phyloP scores from a whole-genome alignment of 805 yeast genomes.

The Nakazawaea sp. region DNA sequence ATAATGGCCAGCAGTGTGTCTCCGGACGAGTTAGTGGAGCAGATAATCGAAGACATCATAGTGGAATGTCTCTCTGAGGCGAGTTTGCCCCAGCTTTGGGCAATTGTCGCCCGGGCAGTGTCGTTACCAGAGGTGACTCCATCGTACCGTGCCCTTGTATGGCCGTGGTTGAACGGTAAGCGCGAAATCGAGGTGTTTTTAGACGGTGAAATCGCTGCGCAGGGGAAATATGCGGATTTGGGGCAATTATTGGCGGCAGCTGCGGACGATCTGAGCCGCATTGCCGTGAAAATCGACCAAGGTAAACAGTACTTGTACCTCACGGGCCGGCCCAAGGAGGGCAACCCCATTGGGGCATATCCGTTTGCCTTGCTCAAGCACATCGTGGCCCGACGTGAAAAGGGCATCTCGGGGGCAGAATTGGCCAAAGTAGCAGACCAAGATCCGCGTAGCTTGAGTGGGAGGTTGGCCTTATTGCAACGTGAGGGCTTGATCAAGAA shows the following conservation, averaged over 20 bases:
- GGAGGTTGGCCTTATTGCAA: slow-evolving; percentile 50
- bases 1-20: slow-evolving; percentile 11
- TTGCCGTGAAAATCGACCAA: slow-evolving; percentile 34
- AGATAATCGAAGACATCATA: slow-evolving; percentile 26
- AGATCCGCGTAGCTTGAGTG: slow-evolving; percentile 64
- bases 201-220: not conserved
- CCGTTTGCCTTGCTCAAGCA: slow-evolving; percentile 51
- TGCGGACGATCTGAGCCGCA: not conserved
- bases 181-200: slow-evolving; percentile 17
- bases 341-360: slow-evolving; percentile 44
- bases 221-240: not conserved
- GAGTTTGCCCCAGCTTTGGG: slow-evolving; percentile 26
- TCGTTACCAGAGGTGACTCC: slow-evolving; percentile 1
- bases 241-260: not conserved
- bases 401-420: slow-evolving; percentile 55
- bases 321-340: slow-evolving; percentile 48
- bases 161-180: slow-evolving; percentile 29
- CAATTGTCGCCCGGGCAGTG: slow-evolving; percentile 15
- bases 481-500: slow-evolving; percentile 42
- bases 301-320: slow-evolving; percentile 52
- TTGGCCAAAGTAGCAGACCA: slow-evolving; percentile 53
- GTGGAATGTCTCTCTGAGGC: slow-evolving; percentile 27
- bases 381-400: slow-evolving; percentile 48
- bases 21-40: slow-evolving; percentile 29
- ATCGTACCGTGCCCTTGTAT: slow-evolving; percentile 17